phyloP scores from a whole-genome alignment of 768 basidiomycete genomes.

The Suillus clintonianus region DNA sequence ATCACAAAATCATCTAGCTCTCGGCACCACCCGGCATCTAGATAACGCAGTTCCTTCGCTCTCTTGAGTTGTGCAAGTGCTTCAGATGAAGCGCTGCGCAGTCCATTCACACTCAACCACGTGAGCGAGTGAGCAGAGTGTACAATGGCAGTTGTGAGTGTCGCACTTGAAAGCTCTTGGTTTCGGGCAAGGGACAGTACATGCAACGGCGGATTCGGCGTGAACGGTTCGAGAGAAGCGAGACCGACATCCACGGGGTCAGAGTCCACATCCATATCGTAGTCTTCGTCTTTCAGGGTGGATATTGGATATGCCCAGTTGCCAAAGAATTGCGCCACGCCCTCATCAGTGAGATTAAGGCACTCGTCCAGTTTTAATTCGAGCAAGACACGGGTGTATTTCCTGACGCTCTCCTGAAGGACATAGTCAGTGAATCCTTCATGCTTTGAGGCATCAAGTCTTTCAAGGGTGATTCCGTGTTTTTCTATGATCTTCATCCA shows the following conservation, averaged over 20 bases:
- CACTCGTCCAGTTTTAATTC: slow-evolving; percentile 58
- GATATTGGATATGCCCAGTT: slow-evolving; percentile 40
- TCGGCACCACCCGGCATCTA: slow-evolving; percentile 89
- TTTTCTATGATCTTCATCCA: slow-evolving; percentile 54
- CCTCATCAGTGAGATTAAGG: slow-evolving; percentile 66
- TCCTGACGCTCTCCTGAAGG: slow-evolving; percentile 59
- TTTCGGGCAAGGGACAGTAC: slow-evolving; percentile 67
- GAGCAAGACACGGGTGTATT: slow-evolving; percentile 47
- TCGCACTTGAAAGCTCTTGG: slow-evolving; percentile 46
- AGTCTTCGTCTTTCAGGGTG: slow-evolving; percentile 8
- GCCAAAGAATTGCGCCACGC: slow-evolving; percentile 69
- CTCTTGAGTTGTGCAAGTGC: slow-evolving; percentile 40
- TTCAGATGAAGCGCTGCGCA: slow-evolving; percentile 61
- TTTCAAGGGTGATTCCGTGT: slow-evolving; percentile 56
- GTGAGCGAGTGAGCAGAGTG: slow-evolving; percentile 66
- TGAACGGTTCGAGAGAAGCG: slow-evolving; percentile 4
- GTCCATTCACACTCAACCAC: slow-evolving; percentile 73
- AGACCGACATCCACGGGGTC: background rate
- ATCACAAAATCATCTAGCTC: slow-evolving; percentile 81
- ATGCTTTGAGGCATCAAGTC: slow-evolving; percentile 76
- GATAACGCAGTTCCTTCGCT: slow-evolving; percentile 45
- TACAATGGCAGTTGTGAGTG: slow-evolving; percentile 62
- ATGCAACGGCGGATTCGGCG: slow-evolving; percentile 48
- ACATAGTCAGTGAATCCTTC: slow-evolving; percentile 58
- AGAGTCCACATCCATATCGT: slow-evolving; percentile 24